Evolutionary conservation across 306 rosid species (phyloP).

Genomic region (Albizia julibrissin): DNA sequence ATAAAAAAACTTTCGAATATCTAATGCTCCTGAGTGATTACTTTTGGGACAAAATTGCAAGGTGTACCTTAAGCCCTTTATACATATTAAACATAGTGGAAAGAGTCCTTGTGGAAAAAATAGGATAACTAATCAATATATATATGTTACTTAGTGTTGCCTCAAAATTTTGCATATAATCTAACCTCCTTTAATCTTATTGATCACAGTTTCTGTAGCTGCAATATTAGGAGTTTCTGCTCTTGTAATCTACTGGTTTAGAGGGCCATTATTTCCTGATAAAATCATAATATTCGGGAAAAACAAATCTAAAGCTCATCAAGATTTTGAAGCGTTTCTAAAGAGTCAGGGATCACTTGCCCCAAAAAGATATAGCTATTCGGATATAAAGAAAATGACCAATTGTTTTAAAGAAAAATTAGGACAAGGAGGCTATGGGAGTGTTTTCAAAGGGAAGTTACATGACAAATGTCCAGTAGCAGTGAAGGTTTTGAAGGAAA

Average conservation of each 20-base stretch:
- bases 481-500: background rate
- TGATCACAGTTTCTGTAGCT: background rate
- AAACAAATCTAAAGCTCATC: background rate
- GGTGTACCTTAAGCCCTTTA: no score
- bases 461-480: conserved; percentile 1
- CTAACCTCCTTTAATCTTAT: background rate
- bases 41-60: no score
- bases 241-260: background rate
- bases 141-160: background rate
- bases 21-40: no score
- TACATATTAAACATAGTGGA: background rate
- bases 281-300: background rate
- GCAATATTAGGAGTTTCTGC: background rate
- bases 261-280: background rate
- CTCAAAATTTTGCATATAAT: background rate
- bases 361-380: conserved; percentile 27
- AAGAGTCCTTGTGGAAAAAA: background rate
- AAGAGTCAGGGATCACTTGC: background rate
- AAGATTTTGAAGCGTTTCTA: conserved; percentile 7
- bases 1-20: no score
- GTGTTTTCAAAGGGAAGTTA: conserved; percentile 35
- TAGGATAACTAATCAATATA: background rate
- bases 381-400: conserved; percentile 36
- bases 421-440: conserved; percentile 40
- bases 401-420: conserved; percentile 31